phyloP scores from a whole-genome alignment of 495 filamentous ascomycete species.

The Aspergillus wentii region DNA sequence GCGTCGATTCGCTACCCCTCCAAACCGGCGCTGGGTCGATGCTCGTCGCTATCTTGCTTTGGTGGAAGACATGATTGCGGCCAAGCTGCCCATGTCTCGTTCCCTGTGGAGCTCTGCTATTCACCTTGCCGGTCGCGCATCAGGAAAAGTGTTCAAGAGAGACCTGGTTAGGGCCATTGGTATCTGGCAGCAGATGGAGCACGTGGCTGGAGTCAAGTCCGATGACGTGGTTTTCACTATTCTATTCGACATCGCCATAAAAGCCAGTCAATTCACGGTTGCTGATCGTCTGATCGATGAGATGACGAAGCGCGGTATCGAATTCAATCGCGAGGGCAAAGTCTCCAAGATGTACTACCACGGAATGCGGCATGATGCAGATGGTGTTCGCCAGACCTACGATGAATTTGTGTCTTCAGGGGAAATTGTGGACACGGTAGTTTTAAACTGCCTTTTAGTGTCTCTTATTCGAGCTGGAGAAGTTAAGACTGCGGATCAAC shows the following conservation, averaged over 20 bases:
- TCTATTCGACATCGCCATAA: conserved; percentile 83
- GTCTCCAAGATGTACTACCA: conserved; percentile 77
- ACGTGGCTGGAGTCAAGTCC: conserved; percentile 54
- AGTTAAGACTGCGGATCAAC: conserved; percentile 61
- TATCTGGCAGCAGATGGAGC: conserved; percentile 89
- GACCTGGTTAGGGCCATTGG: conserved; percentile 70
- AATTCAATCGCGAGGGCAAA: conserved; percentile 68
- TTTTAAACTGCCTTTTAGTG: conserved; percentile 78
- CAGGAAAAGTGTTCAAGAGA: conserved; percentile 51
- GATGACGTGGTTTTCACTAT: conserved; percentile 82
- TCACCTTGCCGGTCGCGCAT: conserved; percentile 67
- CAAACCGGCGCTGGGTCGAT: conserved; percentile 34
- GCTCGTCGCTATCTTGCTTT: conserved; percentile 74
- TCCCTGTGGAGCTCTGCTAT: conserved; percentile 81
- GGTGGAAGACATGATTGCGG: conserved; percentile 72
- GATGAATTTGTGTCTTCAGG: conserved; percentile 70
- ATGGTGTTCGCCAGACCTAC: conserved; percentile 67
- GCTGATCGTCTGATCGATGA: conserved; percentile 81
- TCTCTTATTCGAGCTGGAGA: conserved; percentile 73
- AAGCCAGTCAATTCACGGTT: conserved; percentile 73
- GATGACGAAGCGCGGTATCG: conserved; percentile 62
- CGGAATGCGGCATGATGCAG: conserved; percentile 63
- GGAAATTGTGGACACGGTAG: conserved; percentile 82
- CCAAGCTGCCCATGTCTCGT: conserved; percentile 56
- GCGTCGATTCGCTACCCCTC: conserved; percentile 54